These are phyloP conservation scores for Cytospora piceae DNA, from an alignment of 2,329 filamentous ascomycete species.

Conservation along the genomic window DNA sequence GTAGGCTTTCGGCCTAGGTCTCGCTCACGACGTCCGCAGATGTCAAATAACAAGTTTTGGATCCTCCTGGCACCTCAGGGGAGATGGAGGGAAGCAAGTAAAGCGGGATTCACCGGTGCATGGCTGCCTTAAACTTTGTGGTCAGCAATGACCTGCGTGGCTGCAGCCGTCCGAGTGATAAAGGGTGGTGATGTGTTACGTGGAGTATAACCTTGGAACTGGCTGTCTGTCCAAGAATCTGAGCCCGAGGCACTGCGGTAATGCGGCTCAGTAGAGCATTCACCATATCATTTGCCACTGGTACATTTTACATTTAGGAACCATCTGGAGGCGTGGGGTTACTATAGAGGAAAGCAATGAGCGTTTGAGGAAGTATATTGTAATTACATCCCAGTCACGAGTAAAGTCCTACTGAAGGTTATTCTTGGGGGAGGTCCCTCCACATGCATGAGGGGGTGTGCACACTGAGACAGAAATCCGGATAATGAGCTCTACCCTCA, in stretches of 20 bases:
- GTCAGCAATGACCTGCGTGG: background rate
- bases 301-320: too few relatives aligned
- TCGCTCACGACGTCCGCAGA: background rate
- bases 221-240: background rate
- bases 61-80: too few relatives aligned
- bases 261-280: background rate
- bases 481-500: background rate
- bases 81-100: background rate
- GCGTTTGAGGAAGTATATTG: too few relatives aligned
- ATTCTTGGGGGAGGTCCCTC: too few relatives aligned
- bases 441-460: background rate
- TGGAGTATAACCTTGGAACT: background rate
- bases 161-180: background rate
- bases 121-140: background rate
- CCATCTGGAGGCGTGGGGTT: too few relatives aligned
- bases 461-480: background rate
- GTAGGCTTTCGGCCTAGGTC: too few relatives aligned
- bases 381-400: too few relatives aligned
- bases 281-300: background rate
- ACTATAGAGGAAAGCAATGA: too few relatives aligned
- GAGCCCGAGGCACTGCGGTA: background rate
- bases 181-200: background rate
- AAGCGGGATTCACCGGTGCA: background rate
- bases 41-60: background rate
- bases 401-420: too few relatives aligned